Conservation (phyloP, 805 yeast species). For the Maudiozyma bulderi region DNA sequence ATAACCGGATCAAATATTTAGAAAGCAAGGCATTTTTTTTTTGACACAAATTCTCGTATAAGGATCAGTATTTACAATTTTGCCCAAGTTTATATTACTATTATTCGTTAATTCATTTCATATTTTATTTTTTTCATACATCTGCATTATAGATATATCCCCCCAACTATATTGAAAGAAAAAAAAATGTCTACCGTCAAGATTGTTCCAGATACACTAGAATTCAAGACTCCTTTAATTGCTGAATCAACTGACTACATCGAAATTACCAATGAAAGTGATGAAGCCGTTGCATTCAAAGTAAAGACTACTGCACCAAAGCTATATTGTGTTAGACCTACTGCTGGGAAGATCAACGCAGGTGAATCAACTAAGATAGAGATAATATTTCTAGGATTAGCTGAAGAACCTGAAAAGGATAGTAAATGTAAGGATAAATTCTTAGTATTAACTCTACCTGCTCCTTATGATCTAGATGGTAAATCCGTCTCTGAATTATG, state of each 20-base stretch:
- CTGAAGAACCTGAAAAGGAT: constrained; percentile 62
- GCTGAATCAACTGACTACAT: constrained; percentile 53
- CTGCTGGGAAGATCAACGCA: constrained; percentile 70
- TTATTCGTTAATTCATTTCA: no score
- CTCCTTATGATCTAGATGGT: constrained; percentile 48
- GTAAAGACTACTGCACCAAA: constrained; percentile 98
- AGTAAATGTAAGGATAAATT: constrained; percentile 86
- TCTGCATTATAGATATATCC: background rate
- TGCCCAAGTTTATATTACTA: no score
- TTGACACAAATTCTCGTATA: no score
- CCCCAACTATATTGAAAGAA: background rate
- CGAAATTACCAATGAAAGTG: constrained; percentile 45
- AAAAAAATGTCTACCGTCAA: constrained; percentile 40
- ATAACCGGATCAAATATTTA: no score
- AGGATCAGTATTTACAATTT: no score
- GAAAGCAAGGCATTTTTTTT: no score
- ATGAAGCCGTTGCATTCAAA: constrained; percentile 69
- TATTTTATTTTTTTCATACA: background rate
- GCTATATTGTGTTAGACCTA: constrained; percentile 91
- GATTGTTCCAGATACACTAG: constrained; percentile 61
- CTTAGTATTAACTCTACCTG: constrained; percentile 75
- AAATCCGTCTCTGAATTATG: constrained; percentile 59
- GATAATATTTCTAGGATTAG: constrained; percentile 75
- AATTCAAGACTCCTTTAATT: constrained; percentile 68
- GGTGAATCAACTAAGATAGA: constrained; percentile 65